Percentiles rank a stretch among this genome's conserved stretches.
Evolutionary conservation across 2,329 filamentous ascomycete species (phyloP).

Genomic region (Aureobasidium sp.): DNA sequence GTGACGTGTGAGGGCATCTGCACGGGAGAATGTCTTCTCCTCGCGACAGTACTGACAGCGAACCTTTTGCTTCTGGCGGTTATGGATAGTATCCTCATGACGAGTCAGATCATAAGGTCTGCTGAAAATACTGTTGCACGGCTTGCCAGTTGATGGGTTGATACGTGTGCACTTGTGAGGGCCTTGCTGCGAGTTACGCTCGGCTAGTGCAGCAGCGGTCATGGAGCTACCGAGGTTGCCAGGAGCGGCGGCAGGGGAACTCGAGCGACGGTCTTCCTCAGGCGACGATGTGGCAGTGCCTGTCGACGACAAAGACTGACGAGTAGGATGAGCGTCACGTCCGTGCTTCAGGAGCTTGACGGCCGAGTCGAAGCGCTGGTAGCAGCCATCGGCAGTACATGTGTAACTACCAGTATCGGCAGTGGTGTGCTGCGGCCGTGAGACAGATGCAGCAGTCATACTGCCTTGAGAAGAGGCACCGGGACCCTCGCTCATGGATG

Average conservation of each 20-base stretch:
- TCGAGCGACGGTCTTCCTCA: constrained; percentile 21
- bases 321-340: constrained; percentile 78
- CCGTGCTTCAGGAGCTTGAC: constrained; percentile 89
- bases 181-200: constrained; percentile 78
- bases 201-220: constrained; percentile 49
- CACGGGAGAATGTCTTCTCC: constrained; percentile 94
- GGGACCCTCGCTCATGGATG: constrained; percentile 49
- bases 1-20: constrained; percentile 88
- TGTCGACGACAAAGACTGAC: constrained; percentile 33
- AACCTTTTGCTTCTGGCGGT: constrained; percentile 87
- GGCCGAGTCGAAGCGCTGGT: constrained; percentile 79
- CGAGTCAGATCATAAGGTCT: constrained; percentile 92
- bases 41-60: constrained; percentile 88
- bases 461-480: constrained; percentile 38
- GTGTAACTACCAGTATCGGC: constrained; percentile 88
- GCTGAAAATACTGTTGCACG: constrained; percentile 90
- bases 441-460: constrained; percentile 24
- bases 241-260: constrained; percentile 22
- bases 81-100: constrained; percentile 97
- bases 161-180: constrained; percentile 89
- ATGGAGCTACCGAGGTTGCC: constrained; percentile 32
- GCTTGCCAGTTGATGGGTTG: constrained; percentile 91
- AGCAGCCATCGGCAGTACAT: constrained; percentile 90
- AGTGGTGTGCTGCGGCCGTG: constrained; percentile 56
- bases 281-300: constrained; percentile 33